Conservation (phyloP, 2,329 filamentous ascomycete genomes). For the Alternaria angustiovoidea region DNA sequence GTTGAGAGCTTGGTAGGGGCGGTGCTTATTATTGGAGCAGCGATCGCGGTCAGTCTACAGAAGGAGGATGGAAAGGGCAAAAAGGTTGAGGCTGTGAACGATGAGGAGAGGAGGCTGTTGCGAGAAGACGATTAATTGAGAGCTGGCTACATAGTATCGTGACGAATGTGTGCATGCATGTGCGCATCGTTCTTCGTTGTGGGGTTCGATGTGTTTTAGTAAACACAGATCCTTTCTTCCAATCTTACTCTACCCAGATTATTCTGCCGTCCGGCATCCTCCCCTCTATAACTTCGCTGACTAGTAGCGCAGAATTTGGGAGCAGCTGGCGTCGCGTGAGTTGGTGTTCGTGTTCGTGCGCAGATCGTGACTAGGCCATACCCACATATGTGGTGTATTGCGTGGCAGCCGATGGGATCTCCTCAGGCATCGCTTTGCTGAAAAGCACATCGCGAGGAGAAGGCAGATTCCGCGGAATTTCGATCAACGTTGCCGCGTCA, state of each 20-base stretch:
- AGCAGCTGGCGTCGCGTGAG: background rate
- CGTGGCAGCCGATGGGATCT: background rate
- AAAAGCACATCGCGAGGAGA: background rate
- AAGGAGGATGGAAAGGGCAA: slow-evolving; percentile 18
- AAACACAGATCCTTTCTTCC: background rate
- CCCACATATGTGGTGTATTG: background rate
- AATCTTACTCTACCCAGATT: too few relatives aligned
- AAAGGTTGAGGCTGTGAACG: slow-evolving; percentile 22
- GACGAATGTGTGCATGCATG: background rate
- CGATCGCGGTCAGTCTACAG: slow-evolving; percentile 38
- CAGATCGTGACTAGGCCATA: background rate
- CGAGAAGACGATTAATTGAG: slow-evolving; percentile 1
- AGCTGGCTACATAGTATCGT: background rate
- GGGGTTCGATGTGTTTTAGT: background rate
- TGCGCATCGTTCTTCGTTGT: background rate
- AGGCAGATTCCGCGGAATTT: background rate
- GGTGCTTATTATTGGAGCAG: slow-evolving; percentile 35
- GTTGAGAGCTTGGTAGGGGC: slow-evolving; percentile 36
- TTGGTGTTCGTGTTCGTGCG: background rate
- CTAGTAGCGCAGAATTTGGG: background rate
- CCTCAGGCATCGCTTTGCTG: background rate
- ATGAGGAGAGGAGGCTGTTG: slow-evolving; percentile 36
- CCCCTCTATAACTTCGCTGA: background rate
- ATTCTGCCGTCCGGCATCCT: background rate
- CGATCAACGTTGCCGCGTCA: background rate